phyloP scores from a whole-genome alignment of 2,329 filamentous ascomycete genomes.

The Pseudocercospora ulei region DNA sequence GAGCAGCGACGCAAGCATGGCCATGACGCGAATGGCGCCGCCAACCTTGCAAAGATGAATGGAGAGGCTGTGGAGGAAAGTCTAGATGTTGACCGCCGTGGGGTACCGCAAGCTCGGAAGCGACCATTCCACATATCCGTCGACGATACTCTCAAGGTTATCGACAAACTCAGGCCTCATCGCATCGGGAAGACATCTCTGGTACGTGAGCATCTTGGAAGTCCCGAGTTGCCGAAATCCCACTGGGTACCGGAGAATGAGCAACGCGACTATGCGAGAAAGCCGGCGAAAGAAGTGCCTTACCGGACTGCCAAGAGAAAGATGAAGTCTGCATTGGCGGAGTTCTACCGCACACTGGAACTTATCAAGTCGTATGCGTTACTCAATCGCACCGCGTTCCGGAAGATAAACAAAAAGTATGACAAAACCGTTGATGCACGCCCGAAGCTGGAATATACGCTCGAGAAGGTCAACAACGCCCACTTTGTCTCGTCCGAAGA shows the following conservation, averaged over 20 bases:
- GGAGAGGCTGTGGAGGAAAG: slow-evolving; percentile 8
- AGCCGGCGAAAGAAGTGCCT: slow-evolving; percentile 50
- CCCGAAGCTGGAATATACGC: slow-evolving; percentile 71
- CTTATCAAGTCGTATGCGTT: slow-evolving; percentile 83
- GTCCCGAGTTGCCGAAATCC: slow-evolving; percentile 33
- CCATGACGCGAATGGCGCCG: slow-evolving; percentile 5
- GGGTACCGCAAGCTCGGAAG: slow-evolving; percentile 1
- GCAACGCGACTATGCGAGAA: slow-evolving; percentile 40
- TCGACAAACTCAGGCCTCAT: slow-evolving; percentile 35
- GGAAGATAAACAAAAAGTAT: slow-evolving; percentile 98
- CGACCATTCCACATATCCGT: slow-evolving; percentile 17
- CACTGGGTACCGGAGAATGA: slow-evolving; percentile 22
- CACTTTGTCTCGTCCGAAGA: slow-evolving; percentile 87
- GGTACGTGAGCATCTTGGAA: slow-evolving; percentile 36
- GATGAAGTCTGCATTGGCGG: slow-evolving; percentile 79
- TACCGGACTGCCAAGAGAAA: slow-evolving; percentile 85
- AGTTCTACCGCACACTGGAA: slow-evolving; percentile 87
- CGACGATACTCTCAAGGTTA: slow-evolving; percentile 17
- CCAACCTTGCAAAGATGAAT: neutral
- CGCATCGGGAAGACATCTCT: slow-evolving; percentile 50
- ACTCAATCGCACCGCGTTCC: slow-evolving; percentile 83
- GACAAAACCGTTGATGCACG: slow-evolving; percentile 79
- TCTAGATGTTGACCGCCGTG: neutral
- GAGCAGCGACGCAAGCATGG: slow-evolving; percentile 32
- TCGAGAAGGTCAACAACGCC: slow-evolving; percentile 78